These are phyloP conservation scores for Colletotrichum australisinense DNA, from an alignment of 2,329 filamentous ascomycete genomes.

Conservation along the genomic window DNA sequence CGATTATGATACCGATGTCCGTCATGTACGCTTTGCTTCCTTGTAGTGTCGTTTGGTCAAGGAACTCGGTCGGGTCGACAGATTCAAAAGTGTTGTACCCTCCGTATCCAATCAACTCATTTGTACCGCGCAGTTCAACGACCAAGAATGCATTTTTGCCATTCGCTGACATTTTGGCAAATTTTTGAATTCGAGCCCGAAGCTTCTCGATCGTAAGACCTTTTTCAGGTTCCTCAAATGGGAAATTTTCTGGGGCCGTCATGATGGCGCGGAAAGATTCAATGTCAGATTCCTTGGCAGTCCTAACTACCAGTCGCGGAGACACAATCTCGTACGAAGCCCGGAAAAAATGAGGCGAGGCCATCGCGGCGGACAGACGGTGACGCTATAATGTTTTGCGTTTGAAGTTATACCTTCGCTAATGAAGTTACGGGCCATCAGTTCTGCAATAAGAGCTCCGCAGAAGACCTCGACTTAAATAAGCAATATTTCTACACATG, in stretches of 20 bases:
- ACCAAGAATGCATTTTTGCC: slow-evolving; percentile 2
- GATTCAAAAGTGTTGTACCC: background rate
- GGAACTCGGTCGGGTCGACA: background rate
- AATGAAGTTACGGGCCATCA: background rate
- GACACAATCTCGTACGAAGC: background rate
- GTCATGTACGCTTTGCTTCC: background rate
- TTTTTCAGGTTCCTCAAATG: background rate
- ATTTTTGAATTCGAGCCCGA: background rate
- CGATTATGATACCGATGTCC: background rate
- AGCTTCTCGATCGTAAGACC: background rate
- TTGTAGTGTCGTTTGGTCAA: background rate
- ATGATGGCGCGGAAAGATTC: background rate
- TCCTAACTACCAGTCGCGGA: background rate
- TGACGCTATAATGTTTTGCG: background rate
- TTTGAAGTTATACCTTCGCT: background rate
- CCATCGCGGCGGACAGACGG: background rate
- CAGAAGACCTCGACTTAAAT: background rate
- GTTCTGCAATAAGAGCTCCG: background rate
- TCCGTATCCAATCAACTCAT: background rate
- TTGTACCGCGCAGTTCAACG: background rate
- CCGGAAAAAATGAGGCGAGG: background rate
- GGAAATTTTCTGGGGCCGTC: background rate
- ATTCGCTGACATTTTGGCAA: background rate
- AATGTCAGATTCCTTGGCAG: background rate
- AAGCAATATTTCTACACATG: background rate